These are phyloP conservation scores for Vigna reflexopilosa DNA, from an alignment of 306 rosid species.

Conservation along the genomic window DNA sequence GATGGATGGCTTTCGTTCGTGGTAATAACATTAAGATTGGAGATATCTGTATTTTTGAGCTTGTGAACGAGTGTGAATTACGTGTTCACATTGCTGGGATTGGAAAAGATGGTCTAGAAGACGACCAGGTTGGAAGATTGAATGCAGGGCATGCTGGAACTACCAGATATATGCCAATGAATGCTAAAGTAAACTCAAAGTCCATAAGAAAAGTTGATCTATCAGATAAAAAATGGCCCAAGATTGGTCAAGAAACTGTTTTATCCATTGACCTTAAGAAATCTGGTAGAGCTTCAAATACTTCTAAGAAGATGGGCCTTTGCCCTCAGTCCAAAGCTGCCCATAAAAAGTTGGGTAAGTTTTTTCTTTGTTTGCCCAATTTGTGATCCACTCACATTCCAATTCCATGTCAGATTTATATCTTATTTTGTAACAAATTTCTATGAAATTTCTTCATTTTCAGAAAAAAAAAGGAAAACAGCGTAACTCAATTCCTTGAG, in stretches of 20 bases:
- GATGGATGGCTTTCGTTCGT: conserved; percentile 97
- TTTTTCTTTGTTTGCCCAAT: conserved; percentile 40
- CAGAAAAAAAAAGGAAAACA: neutral
- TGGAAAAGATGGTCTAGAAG: conserved; percentile 63
- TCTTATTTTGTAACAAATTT: conserved; percentile 35
- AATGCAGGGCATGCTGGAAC: conserved; percentile 56
- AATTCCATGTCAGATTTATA: conserved; percentile 20
- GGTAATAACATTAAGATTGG: conserved; percentile 77
- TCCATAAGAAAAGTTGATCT: conserved; percentile 57
- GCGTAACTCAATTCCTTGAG: conserved; percentile 13
- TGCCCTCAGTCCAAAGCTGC: conserved; percentile 64
- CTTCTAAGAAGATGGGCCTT: conserved; percentile 57
- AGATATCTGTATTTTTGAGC: conserved; percentile 90
- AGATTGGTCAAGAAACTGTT: conserved; percentile 58
- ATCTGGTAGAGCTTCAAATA: conserved; percentile 59
- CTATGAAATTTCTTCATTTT: conserved; percentile 18
- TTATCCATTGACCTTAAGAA: conserved; percentile 65
- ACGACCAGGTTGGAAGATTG: conserved; percentile 63
- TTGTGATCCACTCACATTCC: conserved; percentile 7
- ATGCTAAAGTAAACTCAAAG: conserved; percentile 60
- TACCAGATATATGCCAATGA: conserved; percentile 57
- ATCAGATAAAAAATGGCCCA: conserved; percentile 59
- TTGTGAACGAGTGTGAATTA: conserved; percentile 81
- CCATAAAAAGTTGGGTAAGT: conserved; percentile 76
- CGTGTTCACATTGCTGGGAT: conserved; percentile 65